Conservation (phyloP, 2,329 filamentous ascomycete species). For the Leptographium lundbergii region DNA sequence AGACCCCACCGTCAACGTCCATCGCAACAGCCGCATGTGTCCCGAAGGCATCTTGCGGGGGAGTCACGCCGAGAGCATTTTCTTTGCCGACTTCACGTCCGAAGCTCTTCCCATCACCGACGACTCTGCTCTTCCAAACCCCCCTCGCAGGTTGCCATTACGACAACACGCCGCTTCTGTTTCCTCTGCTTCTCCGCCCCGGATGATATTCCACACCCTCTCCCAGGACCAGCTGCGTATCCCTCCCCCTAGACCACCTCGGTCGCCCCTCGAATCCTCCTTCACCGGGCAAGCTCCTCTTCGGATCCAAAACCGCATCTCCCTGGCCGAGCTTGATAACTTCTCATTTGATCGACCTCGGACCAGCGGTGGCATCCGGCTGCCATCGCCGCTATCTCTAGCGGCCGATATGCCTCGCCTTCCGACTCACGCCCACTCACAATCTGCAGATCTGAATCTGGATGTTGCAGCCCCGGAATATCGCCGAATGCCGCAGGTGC, state of each 20-base stretch:
- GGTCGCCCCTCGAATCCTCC: constrained; percentile 28
- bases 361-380: constrained; percentile 32
- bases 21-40: constrained; percentile 24
- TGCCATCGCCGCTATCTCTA: constrained; percentile 8
- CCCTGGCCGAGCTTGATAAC: constrained; percentile 28
- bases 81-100: constrained; percentile 36
- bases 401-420: constrained; percentile 17
- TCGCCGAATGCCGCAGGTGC: constrained; percentile 24
- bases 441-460: constrained; percentile 14
- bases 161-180: constrained; percentile 17
- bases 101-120: constrained; percentile 21
- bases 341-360: constrained; percentile 28
- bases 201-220: constrained; percentile 28
- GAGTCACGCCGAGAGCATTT: constrained; percentile 27
- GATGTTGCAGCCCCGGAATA: constrained; percentile 10
- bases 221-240: constrained; percentile 38
- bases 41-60: constrained; percentile 24
- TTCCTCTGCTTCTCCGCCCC: constrained; percentile 14
- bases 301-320: constrained; percentile 42
- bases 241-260: constrained; percentile 36
- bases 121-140: not conserved
- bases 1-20: constrained; percentile 30
- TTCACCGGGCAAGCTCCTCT: constrained; percentile 31
- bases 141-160: constrained; percentile 16
- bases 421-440: constrained; percentile 23